These are phyloP conservation scores for Prototheca wickerhamii DNA, from an alignment of 163 green algal genomes.

Conservation along the genomic window DNA sequence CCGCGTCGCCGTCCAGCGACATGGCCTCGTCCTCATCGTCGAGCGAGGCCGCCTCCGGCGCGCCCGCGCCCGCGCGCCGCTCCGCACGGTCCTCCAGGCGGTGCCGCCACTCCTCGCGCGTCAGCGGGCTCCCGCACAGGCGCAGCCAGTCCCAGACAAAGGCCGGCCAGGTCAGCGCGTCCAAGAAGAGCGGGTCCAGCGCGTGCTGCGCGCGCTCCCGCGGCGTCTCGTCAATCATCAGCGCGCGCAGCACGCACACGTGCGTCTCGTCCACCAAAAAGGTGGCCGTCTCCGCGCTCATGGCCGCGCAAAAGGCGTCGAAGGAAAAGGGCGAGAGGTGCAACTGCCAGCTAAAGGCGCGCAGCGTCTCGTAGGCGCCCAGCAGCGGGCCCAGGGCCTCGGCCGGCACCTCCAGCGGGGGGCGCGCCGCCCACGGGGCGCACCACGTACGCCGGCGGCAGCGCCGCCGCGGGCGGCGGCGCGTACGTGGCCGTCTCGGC, in stretches of 20 bases:
- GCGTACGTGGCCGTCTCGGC: no score
- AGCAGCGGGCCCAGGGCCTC: constrained; percentile 37
- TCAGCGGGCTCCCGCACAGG: constrained; percentile 15
- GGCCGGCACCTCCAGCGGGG: no score
- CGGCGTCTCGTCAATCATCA: constrained; percentile 50
- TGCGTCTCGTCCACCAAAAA: constrained; percentile 70
- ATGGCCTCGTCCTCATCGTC: background rate
- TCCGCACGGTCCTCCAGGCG: background rate
- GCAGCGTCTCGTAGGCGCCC: constrained; percentile 61
- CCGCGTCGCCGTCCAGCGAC: no score
- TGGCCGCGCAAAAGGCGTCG: constrained; percentile 41
- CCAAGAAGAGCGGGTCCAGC: constrained; percentile 58
- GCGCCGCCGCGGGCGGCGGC: no score
- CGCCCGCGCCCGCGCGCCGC: background rate
- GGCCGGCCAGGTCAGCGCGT: constrained; percentile 73
- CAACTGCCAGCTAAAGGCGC: constrained; percentile 78
- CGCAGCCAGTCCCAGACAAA: constrained; percentile 67
- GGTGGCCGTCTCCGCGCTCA: constrained; percentile 32
- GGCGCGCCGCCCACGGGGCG: no score
- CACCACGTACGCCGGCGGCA: no score
- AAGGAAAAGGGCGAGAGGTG: constrained; percentile 75
- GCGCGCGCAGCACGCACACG: constrained; percentile 54
- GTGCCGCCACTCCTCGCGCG: constrained; percentile 16
- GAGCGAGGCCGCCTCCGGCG: background rate
- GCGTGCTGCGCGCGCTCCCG: constrained; percentile 31